Conservation (phyloP, 768 basidiomycete species). For the Tulasnella sp. region DNA sequence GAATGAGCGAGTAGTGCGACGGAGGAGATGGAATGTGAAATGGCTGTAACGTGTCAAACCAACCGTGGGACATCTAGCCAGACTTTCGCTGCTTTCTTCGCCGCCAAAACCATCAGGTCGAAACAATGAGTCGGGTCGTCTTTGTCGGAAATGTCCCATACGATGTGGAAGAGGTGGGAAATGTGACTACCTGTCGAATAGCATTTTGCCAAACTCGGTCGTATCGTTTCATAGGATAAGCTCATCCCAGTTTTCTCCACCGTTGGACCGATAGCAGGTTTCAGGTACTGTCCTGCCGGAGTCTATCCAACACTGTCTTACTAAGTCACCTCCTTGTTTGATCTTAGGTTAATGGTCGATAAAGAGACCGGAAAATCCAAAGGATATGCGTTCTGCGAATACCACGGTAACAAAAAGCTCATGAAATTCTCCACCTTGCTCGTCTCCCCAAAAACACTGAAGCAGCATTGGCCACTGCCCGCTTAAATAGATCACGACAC, state of each 20-base stretch:
- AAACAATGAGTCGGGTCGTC: conserved; percentile 13
- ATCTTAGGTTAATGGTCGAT: conserved; percentile 68
- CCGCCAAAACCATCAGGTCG: no score
- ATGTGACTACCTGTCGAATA: not conserved
- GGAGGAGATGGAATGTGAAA: no score
- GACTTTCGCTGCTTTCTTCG: no score
- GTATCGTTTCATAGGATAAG: conserved; percentile 46
- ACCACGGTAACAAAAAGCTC: conserved; percentile 52
- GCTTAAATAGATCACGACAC: conserved; percentile 73
- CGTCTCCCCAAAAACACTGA: not conserved
- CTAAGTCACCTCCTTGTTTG: not conserved
- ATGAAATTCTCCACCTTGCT: conserved; percentile 18
- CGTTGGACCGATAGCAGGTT: conserved; percentile 80
- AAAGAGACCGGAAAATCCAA: conserved; percentile 89
- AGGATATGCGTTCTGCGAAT: conserved; percentile 92
- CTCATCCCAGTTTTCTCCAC: conserved; percentile 81
- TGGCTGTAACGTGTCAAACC: no score
- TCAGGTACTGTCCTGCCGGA: conserved; percentile 42
- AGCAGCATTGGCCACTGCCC: not conserved
- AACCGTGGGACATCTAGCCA: no score
- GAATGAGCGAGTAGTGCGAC: no score
- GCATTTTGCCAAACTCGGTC: not conserved
- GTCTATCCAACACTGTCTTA: not conserved
- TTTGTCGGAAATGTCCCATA: conserved; percentile 38
- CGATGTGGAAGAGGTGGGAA: conserved; percentile 65